Base-by-base conservation (phyloP, 148 eudicot species). In the Rhododendron henanense region DNA sequence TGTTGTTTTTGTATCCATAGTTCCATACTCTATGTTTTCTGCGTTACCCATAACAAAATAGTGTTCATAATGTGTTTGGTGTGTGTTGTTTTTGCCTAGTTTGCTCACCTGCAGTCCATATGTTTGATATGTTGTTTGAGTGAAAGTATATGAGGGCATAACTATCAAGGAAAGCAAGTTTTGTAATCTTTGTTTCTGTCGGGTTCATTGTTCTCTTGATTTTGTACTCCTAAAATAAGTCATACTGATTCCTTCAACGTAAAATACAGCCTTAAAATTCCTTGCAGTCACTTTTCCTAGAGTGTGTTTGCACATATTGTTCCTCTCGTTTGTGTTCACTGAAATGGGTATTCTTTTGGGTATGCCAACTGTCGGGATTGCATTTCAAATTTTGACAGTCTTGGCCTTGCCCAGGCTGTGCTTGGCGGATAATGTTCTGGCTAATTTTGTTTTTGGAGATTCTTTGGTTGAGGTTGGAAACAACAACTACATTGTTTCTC, bases 381-480 rank as follows among this genome's bases (percentile, higher is more conserved):
- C 79, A 33, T 21, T 73, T 37, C 71, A 51, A 35, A 25, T 18
- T 79, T 81, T 86, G 59, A 61, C 35, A 2, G 79, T 84, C 55
- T 79, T 78, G 61, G 2, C 80, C 25, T 51, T 81, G 86, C 65
- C 53, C 0, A 77, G 55, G 63, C 45, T 55, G 6, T 91, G 83
- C 53, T 86, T 39, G 55, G 90, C 89, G n/a, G 71, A 84, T 19
- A 25, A 79, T 53, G 15, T 86, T 59, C 88, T 90, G 76, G 95
- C 96, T 73, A 93, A 87, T 85, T 95, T 95, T 86, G 92, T 95
- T 3, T 94, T 95, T 86, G 98, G 98, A 81, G 97, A 95, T 88
- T 95, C 97, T 48, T 85, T 95, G 61, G 97, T 94, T 44, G 97
- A 95, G 57, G 93, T 80, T 0, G 96, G 98, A 5, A 95, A 95